A percentile compares a stretch with the other conserved stretches of the same genome.
Conservation (phyloP, 306 rosid species). For the Morella rubra region DNA sequence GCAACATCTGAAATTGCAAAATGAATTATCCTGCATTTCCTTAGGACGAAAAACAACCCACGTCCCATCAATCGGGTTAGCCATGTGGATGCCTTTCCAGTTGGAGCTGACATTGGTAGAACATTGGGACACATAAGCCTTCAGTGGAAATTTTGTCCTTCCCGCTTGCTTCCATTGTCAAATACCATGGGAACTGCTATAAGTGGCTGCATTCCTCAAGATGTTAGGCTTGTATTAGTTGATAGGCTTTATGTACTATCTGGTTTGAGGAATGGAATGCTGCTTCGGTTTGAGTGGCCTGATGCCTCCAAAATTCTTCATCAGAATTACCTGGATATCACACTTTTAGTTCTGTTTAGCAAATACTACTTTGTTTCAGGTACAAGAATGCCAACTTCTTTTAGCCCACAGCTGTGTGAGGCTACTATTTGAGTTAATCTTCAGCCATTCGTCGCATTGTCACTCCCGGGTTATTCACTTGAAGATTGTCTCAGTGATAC, state of each 20-base stretch:
- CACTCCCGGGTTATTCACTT: slow-evolving; percentile 83
- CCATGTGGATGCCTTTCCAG: slow-evolving; percentile 39
- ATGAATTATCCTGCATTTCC: slow-evolving; percentile 90
- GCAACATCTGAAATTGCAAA: slow-evolving; percentile 68
- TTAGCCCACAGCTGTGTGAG: slow-evolving; percentile 25
- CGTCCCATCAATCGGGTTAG: slow-evolving; percentile 35
- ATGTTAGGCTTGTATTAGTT: slow-evolving; percentile 80
- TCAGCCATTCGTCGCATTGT: slow-evolving; percentile 91
- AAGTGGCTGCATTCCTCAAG: slow-evolving; percentile 93
- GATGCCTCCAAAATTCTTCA: slow-evolving; percentile 22
- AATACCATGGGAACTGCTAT: slow-evolving; percentile 67
- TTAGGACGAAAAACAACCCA: slow-evolving; percentile 39
- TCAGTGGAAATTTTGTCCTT: slow-evolving; percentile 74
- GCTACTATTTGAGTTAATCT: slow-evolving; percentile 43
- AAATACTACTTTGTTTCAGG: slow-evolving; percentile 43
- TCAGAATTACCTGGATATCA: slow-evolving; percentile 37
- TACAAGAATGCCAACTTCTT: slow-evolving; percentile 42
- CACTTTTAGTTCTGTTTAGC: slow-evolving; percentile 35
- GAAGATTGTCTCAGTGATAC: slow-evolving; percentile 87
- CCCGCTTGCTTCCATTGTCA: slow-evolving; percentile 65
- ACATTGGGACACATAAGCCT: slow-evolving; percentile 91
- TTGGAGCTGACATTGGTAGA: slow-evolving; percentile 50
- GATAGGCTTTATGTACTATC: slow-evolving; percentile 76
- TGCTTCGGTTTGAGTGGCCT: slow-evolving; percentile 95
- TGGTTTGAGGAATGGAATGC: slow-evolving; percentile 94